Evolutionary conservation across 2,329 filamentous ascomycete species (phyloP), one percentile per base, ranked within the genome.

Genomic region (Bipolaris oryzae): DNA sequence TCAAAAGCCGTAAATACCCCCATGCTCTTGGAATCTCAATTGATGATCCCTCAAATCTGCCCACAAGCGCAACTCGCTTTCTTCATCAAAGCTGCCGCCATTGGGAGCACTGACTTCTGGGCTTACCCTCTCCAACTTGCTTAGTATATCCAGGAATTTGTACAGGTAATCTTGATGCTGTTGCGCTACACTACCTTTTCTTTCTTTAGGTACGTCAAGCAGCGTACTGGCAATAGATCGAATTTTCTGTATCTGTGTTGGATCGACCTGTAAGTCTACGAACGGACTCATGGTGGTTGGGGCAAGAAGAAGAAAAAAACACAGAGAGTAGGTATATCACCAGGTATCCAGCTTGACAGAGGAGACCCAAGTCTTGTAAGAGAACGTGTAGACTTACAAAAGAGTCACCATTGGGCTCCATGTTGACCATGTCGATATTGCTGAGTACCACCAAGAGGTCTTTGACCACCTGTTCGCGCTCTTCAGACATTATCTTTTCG

Each of bases 141-240:
- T 84, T 6, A 96, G 79, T 9, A 93, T 87, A 37, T 91, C 88
- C 13, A 95, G 81, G 66, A 95, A 91, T 7, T 85, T 85, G 47
- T 81, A 82, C 0, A 96, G 81, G 43, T 91, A 89, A 41, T 89
- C 86, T 73, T 94, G 89, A 10, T 89, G 86, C 73, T 86, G 82
- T 31, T 81, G 71, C 15, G 82, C 81, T 1, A 84, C 71, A 20
- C 78, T 78, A 35, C 83, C 80, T 66, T 84, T 84, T 23, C 81
- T 77, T 39, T 81, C 76, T 46, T 81, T 79, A 1, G 85, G 84
- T 1, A 82, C 79, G 60, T 90, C 87, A 46, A 96, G 84, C 7
- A 96, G 82, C 0, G 91, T 95, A 25, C 88, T 89, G 1, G 91
- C 91, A 37, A 96, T 89, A 70, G 91, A 89, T 9, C 91, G 89